A percentile compares a stretch with the other conserved stretches of the same genome.
phyloP scores from a whole-genome alignment of 1,284 basidiomycete species.

The Omphalotus olearius region DNA sequence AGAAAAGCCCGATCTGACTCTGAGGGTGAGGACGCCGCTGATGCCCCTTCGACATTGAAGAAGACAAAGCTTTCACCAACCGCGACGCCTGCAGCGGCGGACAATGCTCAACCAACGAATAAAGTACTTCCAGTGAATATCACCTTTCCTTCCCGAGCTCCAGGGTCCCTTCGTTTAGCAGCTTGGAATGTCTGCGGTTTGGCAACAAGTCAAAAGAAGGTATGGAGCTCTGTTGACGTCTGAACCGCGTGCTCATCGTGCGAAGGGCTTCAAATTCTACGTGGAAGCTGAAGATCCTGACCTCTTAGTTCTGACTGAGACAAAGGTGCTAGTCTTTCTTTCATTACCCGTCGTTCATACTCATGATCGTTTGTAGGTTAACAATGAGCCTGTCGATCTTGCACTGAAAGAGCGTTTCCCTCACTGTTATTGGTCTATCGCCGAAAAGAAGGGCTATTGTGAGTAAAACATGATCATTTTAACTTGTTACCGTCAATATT shows the following conservation, averaged over 20 bases:
- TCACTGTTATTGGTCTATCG: conserved; percentile 71
- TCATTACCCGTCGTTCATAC: too few relatives aligned
- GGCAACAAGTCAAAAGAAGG: conserved; percentile 70
- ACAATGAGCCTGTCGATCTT: conserved; percentile 59
- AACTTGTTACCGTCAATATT: neutral
- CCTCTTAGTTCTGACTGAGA: conserved; percentile 77
- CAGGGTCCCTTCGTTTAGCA: conserved; percentile 52
- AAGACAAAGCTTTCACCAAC: conserved; percentile 20
- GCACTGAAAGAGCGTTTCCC: conserved; percentile 55
- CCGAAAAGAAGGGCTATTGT: conserved; percentile 76
- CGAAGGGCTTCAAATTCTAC: conserved; percentile 75
- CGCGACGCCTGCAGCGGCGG: neutral
- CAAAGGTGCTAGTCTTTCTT: conserved; percentile 48
- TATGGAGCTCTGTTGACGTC: conserved; percentile 21
- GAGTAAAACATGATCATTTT: conserved; percentile 18
- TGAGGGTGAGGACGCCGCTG: conserved; percentile 18
- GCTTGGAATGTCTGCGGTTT: conserved; percentile 77
- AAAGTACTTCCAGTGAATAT: conserved; percentile 66
- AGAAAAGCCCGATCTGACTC: conserved; percentile 24
- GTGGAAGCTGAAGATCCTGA: conserved; percentile 82
- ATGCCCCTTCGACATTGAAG: conserved; percentile 18
- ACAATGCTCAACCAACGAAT: conserved; percentile 60
- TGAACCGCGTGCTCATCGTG: neutral
- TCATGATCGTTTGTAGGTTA: conserved; percentile 42
- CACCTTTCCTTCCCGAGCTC: conserved; percentile 45